Evolutionary conservation across 352 stramenopile genomes (phyloP).

Genomic region (Chrysophaeum taylorii): DNA sequence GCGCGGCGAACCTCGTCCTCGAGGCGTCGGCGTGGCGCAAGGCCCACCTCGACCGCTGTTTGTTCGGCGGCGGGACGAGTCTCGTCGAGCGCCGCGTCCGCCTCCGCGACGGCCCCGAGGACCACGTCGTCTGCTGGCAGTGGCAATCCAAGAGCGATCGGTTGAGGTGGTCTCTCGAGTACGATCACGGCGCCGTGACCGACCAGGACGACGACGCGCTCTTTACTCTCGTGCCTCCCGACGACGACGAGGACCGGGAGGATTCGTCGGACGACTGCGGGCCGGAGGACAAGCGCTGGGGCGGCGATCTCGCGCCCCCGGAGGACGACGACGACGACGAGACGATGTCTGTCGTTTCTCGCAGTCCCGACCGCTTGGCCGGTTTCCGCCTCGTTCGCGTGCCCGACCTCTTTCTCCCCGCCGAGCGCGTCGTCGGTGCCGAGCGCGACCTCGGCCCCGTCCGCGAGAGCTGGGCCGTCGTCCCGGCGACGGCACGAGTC

Average conservation of each 20-base stretch:
- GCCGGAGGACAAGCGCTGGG: too few species aligned
- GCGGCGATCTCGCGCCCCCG: too few species aligned
- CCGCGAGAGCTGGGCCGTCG: slow-evolving; percentile 3
- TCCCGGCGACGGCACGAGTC: background rate
- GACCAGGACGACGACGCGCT: too few species aligned
- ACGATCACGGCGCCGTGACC: too few species aligned
- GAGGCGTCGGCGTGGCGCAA: background rate
- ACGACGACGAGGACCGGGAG: too few species aligned
- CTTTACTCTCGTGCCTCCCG: too few species aligned
- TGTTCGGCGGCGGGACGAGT: background rate
- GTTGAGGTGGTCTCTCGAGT: background rate
- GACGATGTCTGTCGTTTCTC: too few species aligned
- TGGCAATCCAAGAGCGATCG: background rate
- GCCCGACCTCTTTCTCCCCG: background rate
- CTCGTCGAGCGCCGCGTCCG: background rate
- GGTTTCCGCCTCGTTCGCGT: too few species aligned
- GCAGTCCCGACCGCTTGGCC: too few species aligned
- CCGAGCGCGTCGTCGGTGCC: background rate
- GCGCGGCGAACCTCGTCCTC: background rate
- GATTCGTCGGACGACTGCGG: too few species aligned
- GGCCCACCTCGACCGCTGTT: background rate
- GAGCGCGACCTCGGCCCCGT: background rate
- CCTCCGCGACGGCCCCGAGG: background rate
- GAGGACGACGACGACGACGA: too few species aligned
- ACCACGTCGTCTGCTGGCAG: slow-evolving; percentile 8